Evolutionary conservation across 441 rosid genomes (phyloP), one percentile per base, ranked within the genome.

Genomic region (Populus trichocarpa): DNA sequence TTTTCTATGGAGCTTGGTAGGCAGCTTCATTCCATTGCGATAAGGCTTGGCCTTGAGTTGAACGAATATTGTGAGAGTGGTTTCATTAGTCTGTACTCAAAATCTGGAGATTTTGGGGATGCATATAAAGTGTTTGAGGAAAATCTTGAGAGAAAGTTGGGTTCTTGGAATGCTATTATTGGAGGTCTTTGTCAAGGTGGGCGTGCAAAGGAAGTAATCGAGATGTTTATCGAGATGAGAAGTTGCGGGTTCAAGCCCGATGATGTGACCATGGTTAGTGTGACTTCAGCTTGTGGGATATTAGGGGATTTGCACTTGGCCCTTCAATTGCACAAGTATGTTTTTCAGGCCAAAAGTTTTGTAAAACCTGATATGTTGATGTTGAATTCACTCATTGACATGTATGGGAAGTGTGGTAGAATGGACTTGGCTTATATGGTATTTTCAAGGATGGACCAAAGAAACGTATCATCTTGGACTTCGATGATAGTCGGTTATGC

Each of bases 91-190:
- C 23, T 93, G 69, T 93, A 94, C 16, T 46, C 81, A 0, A 94
- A 90, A 36, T 82, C 84, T 0, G 97, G 95, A 18, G 90, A 88
- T 7, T 79, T 90, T 10, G 74, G 64, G 13, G 57, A 78, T 72
- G 97, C 95, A 20, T 83, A 83, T 33, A 89, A 88, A 23, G 26
- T 88, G 90, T 94, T 94, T 68, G 97, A 89, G 30, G 90, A 84
- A 89, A 94, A 90, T 87, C 86, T 83, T 36, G 85, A 86, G 0
- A 88, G 95, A 81, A 91, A 87, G 81, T 66, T 94, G 77, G 97
- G 98, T 26, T 93, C 97, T 70, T 94, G 98, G 98, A 94, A 94
- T 72, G 94, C 97, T 1, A 78, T 90, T 32, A 84, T 94, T 26
- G 88, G 82, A 0, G 97, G 97, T 20, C 84, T 93, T 64, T 72